phyloP scores from a whole-genome alignment of 306 rosid genomes.

The Quercus dentata region DNA sequence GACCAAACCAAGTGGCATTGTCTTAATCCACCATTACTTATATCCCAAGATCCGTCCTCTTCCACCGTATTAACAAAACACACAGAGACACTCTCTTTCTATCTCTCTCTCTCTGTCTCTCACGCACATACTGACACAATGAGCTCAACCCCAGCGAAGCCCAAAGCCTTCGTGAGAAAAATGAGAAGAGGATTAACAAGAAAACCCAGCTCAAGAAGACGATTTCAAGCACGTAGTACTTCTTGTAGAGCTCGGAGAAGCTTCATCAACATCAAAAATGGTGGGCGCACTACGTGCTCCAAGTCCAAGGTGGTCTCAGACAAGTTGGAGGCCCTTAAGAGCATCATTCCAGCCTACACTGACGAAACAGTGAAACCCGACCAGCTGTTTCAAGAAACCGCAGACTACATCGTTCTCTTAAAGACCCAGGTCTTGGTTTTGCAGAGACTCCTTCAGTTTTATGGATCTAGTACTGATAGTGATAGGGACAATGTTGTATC shows the following conservation, averaged over 20 bases:
- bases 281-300: conserved; percentile 27
- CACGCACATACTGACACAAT: conserved; percentile 18
- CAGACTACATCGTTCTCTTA: conserved; percentile 74
- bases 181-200: conserved; percentile 24
- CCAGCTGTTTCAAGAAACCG: conserved; percentile 70
- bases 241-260: conserved; percentile 29
- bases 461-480: conserved; percentile 44
- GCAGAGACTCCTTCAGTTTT: conserved; percentile 67
- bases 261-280: conserved; percentile 29
- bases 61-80: not conserved
- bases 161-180: conserved; percentile 35
- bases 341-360: conserved; percentile 49
- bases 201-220: conserved; percentile 16
- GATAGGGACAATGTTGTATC: conserved; percentile 40
- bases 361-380: conserved; percentile 48
- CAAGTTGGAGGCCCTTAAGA: conserved; percentile 60
- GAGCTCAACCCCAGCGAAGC: conserved; percentile 46
- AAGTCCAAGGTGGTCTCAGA: conserved; percentile 37
- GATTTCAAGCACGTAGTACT: conserved; percentile 10
- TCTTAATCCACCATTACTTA: conserved; percentile 44
- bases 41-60: conserved; percentile 23
- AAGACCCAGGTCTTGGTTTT: conserved; percentile 62
- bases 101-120: conserved; percentile 9
- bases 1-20: conserved; percentile 31
- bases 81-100: not conserved